phyloP scores from a whole-genome alignment of 352 stramenopile species.

The Thraustochytrium striatum region DNA sequence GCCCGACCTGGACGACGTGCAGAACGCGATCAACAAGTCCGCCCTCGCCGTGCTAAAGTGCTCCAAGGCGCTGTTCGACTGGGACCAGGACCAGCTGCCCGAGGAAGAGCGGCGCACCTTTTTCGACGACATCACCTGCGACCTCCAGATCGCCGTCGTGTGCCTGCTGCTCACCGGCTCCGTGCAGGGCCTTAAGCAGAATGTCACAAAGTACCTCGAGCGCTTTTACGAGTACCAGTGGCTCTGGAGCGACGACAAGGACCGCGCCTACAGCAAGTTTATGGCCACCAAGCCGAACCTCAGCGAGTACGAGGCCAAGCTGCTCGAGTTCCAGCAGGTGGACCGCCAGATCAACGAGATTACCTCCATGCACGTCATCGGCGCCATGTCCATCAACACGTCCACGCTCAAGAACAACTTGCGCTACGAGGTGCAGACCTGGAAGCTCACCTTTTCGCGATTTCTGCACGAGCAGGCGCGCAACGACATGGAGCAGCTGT shows the following conservation, averaged over 20 bases:
- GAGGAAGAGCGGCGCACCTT: slow-evolving; percentile 73
- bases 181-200: slow-evolving; percentile 93
- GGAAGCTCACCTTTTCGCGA: slow-evolving; percentile 95
- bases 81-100: slow-evolving; percentile 66
- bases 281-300: slow-evolving; percentile 85
- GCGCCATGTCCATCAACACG: slow-evolving; percentile 91
- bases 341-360: slow-evolving; percentile 87
- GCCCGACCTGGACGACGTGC: slow-evolving; percentile 93
- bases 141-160: slow-evolving; percentile 97
- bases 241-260: slow-evolving; percentile 96
- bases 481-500: slow-evolving; percentile 79
- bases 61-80: slow-evolving; percentile 92
- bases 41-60: slow-evolving; percentile 92
- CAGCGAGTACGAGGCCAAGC: slow-evolving; percentile 92
- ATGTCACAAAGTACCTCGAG: slow-evolving; percentile 91
- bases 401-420: slow-evolving; percentile 93
- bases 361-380: slow-evolving; percentile 87
- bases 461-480: slow-evolving; percentile 90
- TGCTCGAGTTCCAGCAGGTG: slow-evolving; percentile 89
- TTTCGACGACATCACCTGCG: slow-evolving; percentile 95
- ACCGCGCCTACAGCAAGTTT: slow-evolving; percentile 88
- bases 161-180: slow-evolving; percentile 92
- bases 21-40: slow-evolving; percentile 93
- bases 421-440: slow-evolving; percentile 88
- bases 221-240: slow-evolving; percentile 93